A percentile compares a stretch with the other conserved stretches of the same genome.
Evolutionary conservation across 805 yeast species (phyloP).

Genomic region (Metschnikowia reukaufii): DNA sequence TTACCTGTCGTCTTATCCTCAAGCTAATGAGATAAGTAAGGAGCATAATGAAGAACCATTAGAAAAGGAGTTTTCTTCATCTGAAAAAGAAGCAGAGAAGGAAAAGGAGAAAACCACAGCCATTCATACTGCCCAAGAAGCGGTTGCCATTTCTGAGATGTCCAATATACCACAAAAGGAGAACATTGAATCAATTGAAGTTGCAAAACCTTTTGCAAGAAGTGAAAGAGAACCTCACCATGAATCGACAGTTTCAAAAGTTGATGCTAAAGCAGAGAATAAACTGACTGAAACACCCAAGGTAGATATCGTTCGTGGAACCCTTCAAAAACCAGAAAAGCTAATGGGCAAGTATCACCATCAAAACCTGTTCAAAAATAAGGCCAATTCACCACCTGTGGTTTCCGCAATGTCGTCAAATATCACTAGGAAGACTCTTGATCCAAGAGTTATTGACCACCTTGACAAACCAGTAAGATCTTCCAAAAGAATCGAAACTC

Average conservation of each 20-base stretch:
- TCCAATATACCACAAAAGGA: too few relatives aligned
- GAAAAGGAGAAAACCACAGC: neutral
- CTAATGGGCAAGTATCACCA: neutral
- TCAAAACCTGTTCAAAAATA: neutral
- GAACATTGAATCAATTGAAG: too few relatives aligned
- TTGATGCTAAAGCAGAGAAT: too few relatives aligned
- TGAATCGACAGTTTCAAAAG: too few relatives aligned
- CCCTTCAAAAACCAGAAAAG: neutral
- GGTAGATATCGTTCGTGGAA: neutral
- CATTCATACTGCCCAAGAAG: too few relatives aligned
- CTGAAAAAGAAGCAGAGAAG: neutral
- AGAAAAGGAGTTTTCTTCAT: neutral
- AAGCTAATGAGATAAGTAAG: neutral
- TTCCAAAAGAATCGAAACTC: neutral
- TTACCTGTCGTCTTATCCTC: constrained; percentile 9
- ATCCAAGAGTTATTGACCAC: constrained; percentile 5
- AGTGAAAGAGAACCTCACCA: neutral
- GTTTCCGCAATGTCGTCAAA: neutral
- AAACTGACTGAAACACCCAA: neutral
- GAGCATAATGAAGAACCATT: neutral
- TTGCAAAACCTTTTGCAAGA: too few relatives aligned
- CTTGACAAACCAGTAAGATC: neutral
- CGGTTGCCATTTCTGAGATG: too few relatives aligned
- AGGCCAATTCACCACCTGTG: too few relatives aligned
- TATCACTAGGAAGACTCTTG: neutral